Conservation (phyloP, 768 basidiomycete species). For the Suillus occidentalis region DNA sequence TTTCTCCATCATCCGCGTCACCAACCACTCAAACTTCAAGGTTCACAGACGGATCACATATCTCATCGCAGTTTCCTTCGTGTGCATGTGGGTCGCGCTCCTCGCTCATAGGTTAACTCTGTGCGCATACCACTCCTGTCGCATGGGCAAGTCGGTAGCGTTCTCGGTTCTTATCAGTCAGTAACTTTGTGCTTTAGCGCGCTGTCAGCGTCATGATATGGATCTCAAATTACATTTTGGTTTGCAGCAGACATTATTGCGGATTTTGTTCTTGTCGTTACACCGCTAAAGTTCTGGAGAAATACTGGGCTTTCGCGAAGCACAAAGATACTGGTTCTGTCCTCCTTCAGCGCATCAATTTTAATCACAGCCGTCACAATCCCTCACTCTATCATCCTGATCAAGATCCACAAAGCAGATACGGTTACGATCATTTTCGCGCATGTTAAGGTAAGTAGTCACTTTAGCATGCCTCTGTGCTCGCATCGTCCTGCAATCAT, state of each 20-base stretch:
- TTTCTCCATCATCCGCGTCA: slow-evolving; percentile 22
- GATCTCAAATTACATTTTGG: not conserved
- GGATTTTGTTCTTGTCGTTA: slow-evolving; percentile 18
- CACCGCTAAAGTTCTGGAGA: slow-evolving; percentile 18
- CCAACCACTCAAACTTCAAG: slow-evolving; percentile 10
- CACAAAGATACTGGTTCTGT: slow-evolving; percentile 20
- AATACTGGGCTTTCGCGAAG: slow-evolving; percentile 7
- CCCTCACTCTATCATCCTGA: slow-evolving; percentile 15
- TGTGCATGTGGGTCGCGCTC: slow-evolving; percentile 24
- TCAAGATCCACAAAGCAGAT: not conserved
- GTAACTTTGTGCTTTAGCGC: not conserved
- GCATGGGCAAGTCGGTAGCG: slow-evolving; percentile 4
- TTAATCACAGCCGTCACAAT: slow-evolving; percentile 21
- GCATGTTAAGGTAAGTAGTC: slow-evolving; percentile 25
- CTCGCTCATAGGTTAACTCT: slow-evolving; percentile 18
- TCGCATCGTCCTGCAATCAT: not conserved
- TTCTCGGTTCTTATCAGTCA: slow-evolving; percentile 26
- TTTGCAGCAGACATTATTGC: slow-evolving; percentile 21
- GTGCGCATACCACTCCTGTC: slow-evolving; percentile 10
- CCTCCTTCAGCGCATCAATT: slow-evolving; percentile 21
- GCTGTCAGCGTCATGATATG: not conserved
- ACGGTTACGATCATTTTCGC: slow-evolving; percentile 15
- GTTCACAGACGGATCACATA: slow-evolving; percentile 8
- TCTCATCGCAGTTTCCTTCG: slow-evolving; percentile 16
- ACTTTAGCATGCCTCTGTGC: not conserved